Evolutionary conservation across 352 stramenopile genomes (phyloP).

Genomic region (Vaucheria bursata): DNA sequence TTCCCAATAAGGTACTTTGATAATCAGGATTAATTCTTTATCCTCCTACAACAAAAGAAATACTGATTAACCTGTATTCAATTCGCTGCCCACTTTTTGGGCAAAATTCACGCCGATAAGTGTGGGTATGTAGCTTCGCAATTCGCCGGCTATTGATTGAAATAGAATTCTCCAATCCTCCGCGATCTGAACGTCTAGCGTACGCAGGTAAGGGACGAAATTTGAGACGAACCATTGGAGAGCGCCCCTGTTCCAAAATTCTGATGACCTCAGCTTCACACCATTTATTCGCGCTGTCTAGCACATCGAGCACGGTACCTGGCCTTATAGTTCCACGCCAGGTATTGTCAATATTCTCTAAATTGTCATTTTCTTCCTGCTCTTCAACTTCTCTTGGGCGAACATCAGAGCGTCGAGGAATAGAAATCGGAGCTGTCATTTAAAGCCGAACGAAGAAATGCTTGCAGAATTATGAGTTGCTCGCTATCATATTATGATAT

Average conservation of each 20-base stretch:
- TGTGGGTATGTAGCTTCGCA: slow-evolving; percentile 33
- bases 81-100: slow-evolving; percentile 41
- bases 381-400: no score
- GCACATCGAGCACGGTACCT: slow-evolving; percentile 46
- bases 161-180: slow-evolving; percentile 40
- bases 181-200: background rate
- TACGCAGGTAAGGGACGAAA: background rate
- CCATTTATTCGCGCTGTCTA: slow-evolving; percentile 50
- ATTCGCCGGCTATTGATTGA: slow-evolving; percentile 19
- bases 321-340: slow-evolving; percentile 12
- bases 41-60: slow-evolving; percentile 18
- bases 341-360: background rate
- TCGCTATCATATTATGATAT: no score
- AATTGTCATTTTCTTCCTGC: background rate
- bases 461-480: no score
- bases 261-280: slow-evolving; percentile 49
- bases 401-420: no score
- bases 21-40: background rate
- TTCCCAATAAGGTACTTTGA: background rate
- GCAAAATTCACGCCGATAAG: slow-evolving; percentile 26
- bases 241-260: slow-evolving; percentile 7
- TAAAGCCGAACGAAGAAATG: no score
- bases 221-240: background rate
- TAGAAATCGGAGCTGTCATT: no score
- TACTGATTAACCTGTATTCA: slow-evolving; percentile 37